phyloP scores from a whole-genome alignment of 352 stramenopile genomes.

The Phytopythium cucurbitacearum region DNA sequence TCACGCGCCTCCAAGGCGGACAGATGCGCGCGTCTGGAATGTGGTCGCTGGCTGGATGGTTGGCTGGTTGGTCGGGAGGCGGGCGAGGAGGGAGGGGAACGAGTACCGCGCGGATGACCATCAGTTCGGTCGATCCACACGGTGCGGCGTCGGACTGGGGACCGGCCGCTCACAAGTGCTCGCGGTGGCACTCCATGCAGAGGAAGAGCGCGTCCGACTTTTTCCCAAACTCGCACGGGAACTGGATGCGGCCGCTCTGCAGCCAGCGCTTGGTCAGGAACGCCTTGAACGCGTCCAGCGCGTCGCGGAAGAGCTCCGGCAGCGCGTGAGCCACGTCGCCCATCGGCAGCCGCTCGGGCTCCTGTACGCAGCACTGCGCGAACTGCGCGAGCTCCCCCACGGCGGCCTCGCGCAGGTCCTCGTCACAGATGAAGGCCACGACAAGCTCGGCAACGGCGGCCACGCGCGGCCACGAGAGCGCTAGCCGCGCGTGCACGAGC shows the following conservation, averaged over 20 bases:
- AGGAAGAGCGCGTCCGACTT: slow-evolving; percentile 73
- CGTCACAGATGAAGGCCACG: slow-evolving; percentile 62
- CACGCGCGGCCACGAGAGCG: slow-evolving; percentile 63
- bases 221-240: slow-evolving; percentile 78
- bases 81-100: neutral
- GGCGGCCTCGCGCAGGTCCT: slow-evolving; percentile 66
- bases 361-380: slow-evolving; percentile 23
- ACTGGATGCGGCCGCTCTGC: slow-evolving; percentile 44
- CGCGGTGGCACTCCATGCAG: slow-evolving; percentile 81
- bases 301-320: slow-evolving; percentile 55
- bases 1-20: neutral
- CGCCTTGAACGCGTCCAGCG: slow-evolving; percentile 62
- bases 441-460: slow-evolving; percentile 58
- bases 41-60: neutral
- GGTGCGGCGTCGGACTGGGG: neutral
- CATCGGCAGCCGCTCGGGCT: slow-evolving; percentile 16
- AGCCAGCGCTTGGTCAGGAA: slow-evolving; percentile 64
- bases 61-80: no score
- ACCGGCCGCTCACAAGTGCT: slow-evolving; percentile 42
- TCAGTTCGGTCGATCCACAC: no score
- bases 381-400: slow-evolving; percentile 61
- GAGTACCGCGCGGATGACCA: neutral
- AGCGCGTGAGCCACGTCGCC: slow-evolving; percentile 65
- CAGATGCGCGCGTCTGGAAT: neutral
- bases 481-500: slow-evolving; percentile 47